These are phyloP conservation scores for Gleditsia sinensis DNA, from an alignment of 306 rosid species.

Conservation along the genomic window DNA sequence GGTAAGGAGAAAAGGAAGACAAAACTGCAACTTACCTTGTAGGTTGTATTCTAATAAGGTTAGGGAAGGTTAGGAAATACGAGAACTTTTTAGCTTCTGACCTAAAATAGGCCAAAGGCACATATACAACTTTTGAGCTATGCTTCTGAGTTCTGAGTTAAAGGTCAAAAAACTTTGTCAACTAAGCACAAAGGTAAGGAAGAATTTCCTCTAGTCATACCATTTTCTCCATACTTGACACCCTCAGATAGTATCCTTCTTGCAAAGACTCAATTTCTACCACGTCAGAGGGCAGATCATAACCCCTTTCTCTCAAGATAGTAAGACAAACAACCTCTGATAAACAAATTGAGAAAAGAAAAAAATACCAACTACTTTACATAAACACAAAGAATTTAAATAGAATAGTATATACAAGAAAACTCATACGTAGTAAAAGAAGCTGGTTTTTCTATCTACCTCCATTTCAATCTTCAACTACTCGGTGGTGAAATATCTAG, in stretches of 20 bases:
- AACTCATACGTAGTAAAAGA: neutral
- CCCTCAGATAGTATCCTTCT: conserved; percentile 94
- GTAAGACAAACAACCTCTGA: too few relatives aligned
- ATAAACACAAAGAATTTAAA: neutral
- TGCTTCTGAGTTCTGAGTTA: neutral
- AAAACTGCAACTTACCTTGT: too few relatives aligned
- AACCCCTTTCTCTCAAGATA: neutral
- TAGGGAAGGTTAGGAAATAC: too few relatives aligned
- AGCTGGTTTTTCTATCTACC: neutral
- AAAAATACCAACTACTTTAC: too few relatives aligned
- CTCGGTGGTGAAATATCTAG: neutral
- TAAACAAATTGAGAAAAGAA: too few relatives aligned
- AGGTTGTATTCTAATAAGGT: too few relatives aligned
- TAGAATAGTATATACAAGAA: neutral
- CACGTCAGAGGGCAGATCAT: conserved; percentile 49
- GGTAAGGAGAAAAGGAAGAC: too few relatives aligned
- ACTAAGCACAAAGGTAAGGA: conserved; percentile 9
- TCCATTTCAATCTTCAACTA: neutral
- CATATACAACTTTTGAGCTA: conserved; percentile 7
- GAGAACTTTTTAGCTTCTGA: too few relatives aligned
- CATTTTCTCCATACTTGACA: conserved; percentile 84
- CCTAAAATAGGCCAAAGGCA: too few relatives aligned
- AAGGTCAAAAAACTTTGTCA: neutral
- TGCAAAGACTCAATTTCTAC: conserved; percentile 89
- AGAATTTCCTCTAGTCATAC: conserved; percentile 39